These are phyloP conservation scores for Spinellus fusiger DNA, from an alignment of 192 early-diverging fungal species.

Conservation along the genomic window DNA sequence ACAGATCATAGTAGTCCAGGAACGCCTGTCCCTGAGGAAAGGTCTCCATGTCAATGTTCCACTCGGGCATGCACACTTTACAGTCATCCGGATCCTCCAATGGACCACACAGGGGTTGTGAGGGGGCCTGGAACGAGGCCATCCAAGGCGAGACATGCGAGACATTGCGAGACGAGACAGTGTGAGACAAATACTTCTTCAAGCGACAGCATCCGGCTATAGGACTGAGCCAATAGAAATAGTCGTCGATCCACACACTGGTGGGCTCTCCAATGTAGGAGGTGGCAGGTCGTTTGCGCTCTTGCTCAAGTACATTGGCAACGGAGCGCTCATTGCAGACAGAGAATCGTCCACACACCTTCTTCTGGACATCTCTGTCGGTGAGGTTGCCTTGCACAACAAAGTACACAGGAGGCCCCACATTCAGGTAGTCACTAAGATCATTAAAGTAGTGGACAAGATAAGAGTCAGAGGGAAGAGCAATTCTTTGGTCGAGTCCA, in stretches of 20 bases:
- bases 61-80: slow-evolving; percentile 40
- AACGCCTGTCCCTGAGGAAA: slow-evolving; percentile 53
- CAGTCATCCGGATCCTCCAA: slow-evolving; percentile 46
- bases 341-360: slow-evolving; percentile 55
- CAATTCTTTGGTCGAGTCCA: slow-evolving; percentile 58
- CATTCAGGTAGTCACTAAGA: slow-evolving; percentile 51
- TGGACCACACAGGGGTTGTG: slow-evolving; percentile 37
- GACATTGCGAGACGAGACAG: neutral
- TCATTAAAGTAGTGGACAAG: slow-evolving; percentile 59
- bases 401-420: slow-evolving; percentile 64
- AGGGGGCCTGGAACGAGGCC: neutral
- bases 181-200: slow-evolving; percentile 20
- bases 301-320: slow-evolving; percentile 58
- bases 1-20: slow-evolving; percentile 43
- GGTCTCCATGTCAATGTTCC: slow-evolving; percentile 51
- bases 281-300: slow-evolving; percentile 51
- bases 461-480: slow-evolving; percentile 58
- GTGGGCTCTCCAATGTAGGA: slow-evolving; percentile 60
- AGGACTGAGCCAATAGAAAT: slow-evolving; percentile 59
- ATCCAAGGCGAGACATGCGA: too few relatives aligned
- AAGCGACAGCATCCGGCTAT: slow-evolving; percentile 51
- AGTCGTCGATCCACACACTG: slow-evolving; percentile 60
- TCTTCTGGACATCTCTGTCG: slow-evolving; percentile 36
- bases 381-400: slow-evolving; percentile 49
- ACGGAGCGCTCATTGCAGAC: slow-evolving; percentile 44